Conservation (phyloP, 1,139 yeast genomes). For the Yamadazyma atmosphaerica region DNA sequence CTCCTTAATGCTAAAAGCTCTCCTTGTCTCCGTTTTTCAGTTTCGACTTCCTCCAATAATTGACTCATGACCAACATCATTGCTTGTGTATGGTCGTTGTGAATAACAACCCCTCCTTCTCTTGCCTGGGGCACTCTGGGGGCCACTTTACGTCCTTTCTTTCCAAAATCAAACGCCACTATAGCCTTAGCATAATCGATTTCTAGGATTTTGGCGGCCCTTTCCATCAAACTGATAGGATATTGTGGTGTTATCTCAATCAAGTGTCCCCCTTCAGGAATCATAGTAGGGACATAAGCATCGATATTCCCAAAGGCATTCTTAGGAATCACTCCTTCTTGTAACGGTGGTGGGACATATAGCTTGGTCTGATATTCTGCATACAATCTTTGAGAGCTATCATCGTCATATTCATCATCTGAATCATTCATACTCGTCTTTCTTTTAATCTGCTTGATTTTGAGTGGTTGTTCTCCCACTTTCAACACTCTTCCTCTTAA, state of each 20-base stretch:
- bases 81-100: constrained; percentile 65
- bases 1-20: constrained; percentile 57
- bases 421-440: constrained; percentile 23
- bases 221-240: constrained; percentile 52
- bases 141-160: constrained; percentile 16
- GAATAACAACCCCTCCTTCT: constrained; percentile 77
- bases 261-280: constrained; percentile 79
- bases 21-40: constrained; percentile 43
- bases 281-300: constrained; percentile 71
- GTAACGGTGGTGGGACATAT: constrained; percentile 65
- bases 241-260: constrained; percentile 15
- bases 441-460: constrained; percentile 28
- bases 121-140: constrained; percentile 20
- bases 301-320: constrained; percentile 86
- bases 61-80: constrained; percentile 56
- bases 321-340: constrained; percentile 66
- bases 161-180: constrained; percentile 75
- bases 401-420: constrained; percentile 48
- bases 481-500: constrained; percentile 75
- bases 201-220: constrained; percentile 69
- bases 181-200: constrained; percentile 89
- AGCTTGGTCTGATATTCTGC: constrained; percentile 75
- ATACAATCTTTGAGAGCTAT: constrained; percentile 56
- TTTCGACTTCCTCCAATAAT: constrained; percentile 55
- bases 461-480: constrained; percentile 66